Evolutionary conservation across 2,329 filamentous ascomycete genomes (phyloP), one percentile per base, ranked within the genome.

Genomic region (Cryoendolithus antarcticus): DNA sequence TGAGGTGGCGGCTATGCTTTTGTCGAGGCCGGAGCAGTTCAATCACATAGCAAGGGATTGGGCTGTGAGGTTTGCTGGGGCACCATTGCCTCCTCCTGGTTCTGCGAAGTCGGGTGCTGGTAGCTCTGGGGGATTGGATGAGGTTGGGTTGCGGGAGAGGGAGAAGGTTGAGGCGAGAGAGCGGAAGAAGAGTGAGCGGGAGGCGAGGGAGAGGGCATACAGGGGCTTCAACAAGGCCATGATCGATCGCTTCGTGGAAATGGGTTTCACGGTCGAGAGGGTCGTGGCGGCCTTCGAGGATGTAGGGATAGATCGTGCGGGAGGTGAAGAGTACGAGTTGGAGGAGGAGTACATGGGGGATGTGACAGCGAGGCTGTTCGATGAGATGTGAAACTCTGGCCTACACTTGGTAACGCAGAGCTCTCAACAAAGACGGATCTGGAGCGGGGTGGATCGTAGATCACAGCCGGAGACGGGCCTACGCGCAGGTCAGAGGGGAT

Each of bases 271-370:
- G 41, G 73, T 93, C 2, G 82, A 88, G 35, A 71, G 74, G n/a
- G 86, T 96, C 1, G 86, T 95, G 0, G 74, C 81, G 7, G 84
- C 86, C 0, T 54, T 42, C 32, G 71, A 80, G 38, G 82, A 74
- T 44, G 79, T 91, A 6, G 82, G 84, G 4, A 88, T 94, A 48
- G 83, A 89, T 46, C 74, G 75, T 11, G 85, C 81, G 49, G 74
- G 72, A 19, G 86, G 86, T 0, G 69, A 80, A 48, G 82, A 91
- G 56, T 91, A 93, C 58, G 79, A 84, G 52, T 66, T 94, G n/a
- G 85, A 93, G 55, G 83, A 91, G 53, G 86, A 80, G 1, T 88
- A 86, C 50, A 85, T 93, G 74, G 86, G 84, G 3, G 86, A 94
- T 50, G 80, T 96, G 46, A 93, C 85, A 0, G 84, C 86, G 11